Evolutionary conservation across 1,284 basidiomycete species (phyloP).

Genomic region (Rhodotorula sp.): DNA sequence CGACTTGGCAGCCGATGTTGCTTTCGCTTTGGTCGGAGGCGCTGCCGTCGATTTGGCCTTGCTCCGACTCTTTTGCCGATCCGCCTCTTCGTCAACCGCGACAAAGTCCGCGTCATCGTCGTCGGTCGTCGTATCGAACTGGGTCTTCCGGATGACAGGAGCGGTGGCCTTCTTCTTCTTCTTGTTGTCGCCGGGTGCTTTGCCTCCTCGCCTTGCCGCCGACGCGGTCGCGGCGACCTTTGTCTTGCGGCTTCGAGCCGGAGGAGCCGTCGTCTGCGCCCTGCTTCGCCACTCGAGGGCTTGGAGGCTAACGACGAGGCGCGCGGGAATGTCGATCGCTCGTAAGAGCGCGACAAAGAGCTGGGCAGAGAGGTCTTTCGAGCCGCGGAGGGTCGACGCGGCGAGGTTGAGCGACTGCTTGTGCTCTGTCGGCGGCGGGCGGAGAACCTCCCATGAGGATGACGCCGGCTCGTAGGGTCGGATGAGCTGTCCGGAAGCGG

Average conservation of each 20-base stretch:
- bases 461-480: constrained; percentile 7
- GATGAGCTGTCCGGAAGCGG: background rate
- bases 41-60: constrained; percentile 39
- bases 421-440: background rate
- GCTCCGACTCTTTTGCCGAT: constrained; percentile 35
- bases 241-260: constrained; percentile 23
- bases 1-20: background rate
- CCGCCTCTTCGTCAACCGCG: background rate
- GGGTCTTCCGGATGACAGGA: background rate
- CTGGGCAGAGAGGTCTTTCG: constrained; percentile 83
- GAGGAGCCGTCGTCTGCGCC: constrained; percentile 60
- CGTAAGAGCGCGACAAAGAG: constrained; percentile 89
- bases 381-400: constrained; percentile 64
- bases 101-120: background rate
- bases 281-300: constrained; percentile 59
- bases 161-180: background rate
- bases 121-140: background rate
- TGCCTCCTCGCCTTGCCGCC: constrained; percentile 16
- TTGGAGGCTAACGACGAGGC: constrained; percentile 87
- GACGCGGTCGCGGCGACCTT: constrained; percentile 19
- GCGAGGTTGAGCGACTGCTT: constrained; percentile 7
- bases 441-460: constrained; percentile 19
- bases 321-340: constrained; percentile 78
- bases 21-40: constrained; percentile 23
- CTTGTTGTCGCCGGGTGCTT: background rate